phyloP scores from a whole-genome alignment of 768 basidiomycete genomes.

The Sporobolomyces phaffii region DNA sequence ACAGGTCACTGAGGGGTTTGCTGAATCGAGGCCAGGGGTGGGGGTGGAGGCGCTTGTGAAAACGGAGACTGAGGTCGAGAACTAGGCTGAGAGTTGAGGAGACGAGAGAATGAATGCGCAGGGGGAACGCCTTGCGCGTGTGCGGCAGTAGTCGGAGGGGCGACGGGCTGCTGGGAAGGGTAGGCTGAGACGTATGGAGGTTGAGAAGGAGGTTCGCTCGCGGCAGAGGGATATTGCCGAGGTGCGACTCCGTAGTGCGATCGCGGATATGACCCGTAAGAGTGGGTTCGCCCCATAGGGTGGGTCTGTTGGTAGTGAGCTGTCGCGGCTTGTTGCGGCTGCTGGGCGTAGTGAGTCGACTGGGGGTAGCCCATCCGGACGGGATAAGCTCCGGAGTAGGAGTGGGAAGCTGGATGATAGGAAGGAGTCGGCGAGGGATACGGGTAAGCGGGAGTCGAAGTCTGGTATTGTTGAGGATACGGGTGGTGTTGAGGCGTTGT shows the following conservation, averaged over 20 bases:
- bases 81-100: background rate
- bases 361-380: background rate
- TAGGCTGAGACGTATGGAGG: background rate
- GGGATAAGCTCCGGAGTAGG: background rate
- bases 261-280: too few relatives aligned
- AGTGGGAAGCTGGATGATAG: background rate
- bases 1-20: background rate
- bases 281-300: too few relatives aligned
- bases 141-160: background rate
- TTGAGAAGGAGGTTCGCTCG: background rate
- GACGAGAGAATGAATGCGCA: constrained; percentile 3
- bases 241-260: too few relatives aligned
- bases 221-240: too few relatives aligned
- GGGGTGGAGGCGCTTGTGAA: background rate
- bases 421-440: constrained; percentile 1
- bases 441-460: background rate
- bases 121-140: too few relatives aligned
- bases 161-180: background rate
- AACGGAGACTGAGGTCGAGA: constrained; percentile 12
- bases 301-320: too few relatives aligned
- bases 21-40: background rate
- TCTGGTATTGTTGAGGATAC: background rate
- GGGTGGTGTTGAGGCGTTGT: background rate
- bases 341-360: background rate
- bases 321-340: too few relatives aligned